Percentiles rank a stretch among this genome's conserved stretches.
phyloP scores from a whole-genome alignment of 352 stramenopile species.

The Globisporangium yorkense region DNA sequence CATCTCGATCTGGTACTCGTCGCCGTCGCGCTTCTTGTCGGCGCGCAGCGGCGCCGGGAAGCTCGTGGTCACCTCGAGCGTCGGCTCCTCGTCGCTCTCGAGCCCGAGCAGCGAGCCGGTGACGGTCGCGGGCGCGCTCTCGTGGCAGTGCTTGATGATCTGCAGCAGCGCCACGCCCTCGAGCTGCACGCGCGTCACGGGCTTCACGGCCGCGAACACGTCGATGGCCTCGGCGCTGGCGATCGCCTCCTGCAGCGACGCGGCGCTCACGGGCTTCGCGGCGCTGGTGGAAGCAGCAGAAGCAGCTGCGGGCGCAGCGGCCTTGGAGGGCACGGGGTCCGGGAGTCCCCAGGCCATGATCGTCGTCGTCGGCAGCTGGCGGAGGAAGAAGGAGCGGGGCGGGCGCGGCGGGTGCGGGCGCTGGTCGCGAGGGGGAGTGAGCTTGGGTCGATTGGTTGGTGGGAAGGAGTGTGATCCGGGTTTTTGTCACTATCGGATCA shows the following conservation, averaged over 20 bases:
- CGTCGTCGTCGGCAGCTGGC: not conserved
- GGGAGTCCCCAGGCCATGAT: conserved; percentile 63
- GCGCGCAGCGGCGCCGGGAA: conserved; percentile 92
- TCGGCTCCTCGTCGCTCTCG: conserved; percentile 62
- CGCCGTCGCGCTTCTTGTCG: conserved; percentile 75
- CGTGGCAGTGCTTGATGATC: conserved; percentile 98
- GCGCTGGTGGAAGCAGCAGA: conserved; percentile 1
- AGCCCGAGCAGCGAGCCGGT: conserved; percentile 95
- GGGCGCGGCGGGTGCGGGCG: not conserved
- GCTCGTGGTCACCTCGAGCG: conserved; percentile 96
- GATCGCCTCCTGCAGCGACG: conserved; percentile 19
- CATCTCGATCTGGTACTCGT: conserved; percentile 99
- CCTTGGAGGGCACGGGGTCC: conserved; percentile 17
- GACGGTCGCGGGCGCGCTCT: conserved; percentile 91
- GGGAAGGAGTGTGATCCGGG: conserved; percentile 10
- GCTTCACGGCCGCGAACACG: conserved; percentile 64
- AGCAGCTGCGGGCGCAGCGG: conserved; percentile 13
- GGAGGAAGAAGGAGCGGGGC: not conserved
- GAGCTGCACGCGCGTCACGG: conserved; percentile 63
- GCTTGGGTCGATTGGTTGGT: conserved; percentile 29
- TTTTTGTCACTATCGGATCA: not conserved
- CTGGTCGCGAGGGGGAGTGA: not conserved
- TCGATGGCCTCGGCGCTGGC: conserved; percentile 41
- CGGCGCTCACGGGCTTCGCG: conserved; percentile 5
- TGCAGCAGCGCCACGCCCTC: conserved; percentile 87